Percentiles rank a stretch among this genome's conserved stretches.
Conservation (phyloP, 2,329 filamentous ascomycete genomes). For the Beauveria varroae region DNA sequence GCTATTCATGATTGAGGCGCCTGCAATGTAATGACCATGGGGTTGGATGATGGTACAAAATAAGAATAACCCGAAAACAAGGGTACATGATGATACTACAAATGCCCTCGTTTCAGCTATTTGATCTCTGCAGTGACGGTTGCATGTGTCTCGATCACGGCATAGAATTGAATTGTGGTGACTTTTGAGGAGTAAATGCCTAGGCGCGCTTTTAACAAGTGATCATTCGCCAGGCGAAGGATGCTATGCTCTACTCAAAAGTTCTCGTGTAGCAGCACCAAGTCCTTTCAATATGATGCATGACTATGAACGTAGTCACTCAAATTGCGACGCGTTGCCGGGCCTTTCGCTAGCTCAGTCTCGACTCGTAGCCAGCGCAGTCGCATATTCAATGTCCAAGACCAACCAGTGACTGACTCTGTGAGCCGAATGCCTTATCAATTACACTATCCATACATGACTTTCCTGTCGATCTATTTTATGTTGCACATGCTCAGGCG, state of each 20-base stretch:
- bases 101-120: not conserved
- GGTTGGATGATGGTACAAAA: not conserved
- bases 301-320: not conserved
- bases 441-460: not conserved
- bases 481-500: not conserved
- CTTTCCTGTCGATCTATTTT: not conserved
- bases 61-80: not conserved
- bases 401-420: not conserved
- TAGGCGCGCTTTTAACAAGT: not conserved
- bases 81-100: not conserved
- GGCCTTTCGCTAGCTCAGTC: no score
- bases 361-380: not conserved
- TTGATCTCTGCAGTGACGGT: not conserved
- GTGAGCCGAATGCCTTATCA: no score
- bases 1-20: slow-evolving; percentile 4
- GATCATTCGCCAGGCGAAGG: no score
- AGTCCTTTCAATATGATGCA: not conserved
- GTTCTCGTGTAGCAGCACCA: not conserved
- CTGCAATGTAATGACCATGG: slow-evolving; percentile 3
- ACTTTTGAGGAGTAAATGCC: not conserved
- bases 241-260: not conserved
- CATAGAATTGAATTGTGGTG: not conserved
- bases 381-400: not conserved
- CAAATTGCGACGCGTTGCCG: no score
- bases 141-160: not conserved